These are phyloP conservation scores for Amaranthus cruentus DNA, from an alignment of 148 eudicot genomes.

Conservation along the genomic window DNA sequence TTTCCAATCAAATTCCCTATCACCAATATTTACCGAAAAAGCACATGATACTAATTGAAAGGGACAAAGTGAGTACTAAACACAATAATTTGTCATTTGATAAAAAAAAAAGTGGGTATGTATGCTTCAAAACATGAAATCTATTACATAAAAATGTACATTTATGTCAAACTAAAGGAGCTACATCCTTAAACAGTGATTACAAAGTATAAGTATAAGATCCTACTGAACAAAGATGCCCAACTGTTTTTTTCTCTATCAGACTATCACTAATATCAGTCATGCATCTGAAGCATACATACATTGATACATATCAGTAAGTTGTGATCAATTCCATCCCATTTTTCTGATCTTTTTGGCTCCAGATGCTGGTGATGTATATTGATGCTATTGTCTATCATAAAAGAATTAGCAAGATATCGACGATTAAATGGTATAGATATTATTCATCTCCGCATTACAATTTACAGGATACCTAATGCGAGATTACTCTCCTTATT, in stretches of 20 bases:
- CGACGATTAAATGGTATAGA: conserved; percentile 29
- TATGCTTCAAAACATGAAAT: conserved; percentile 13
- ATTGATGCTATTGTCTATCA: conserved; percentile 19
- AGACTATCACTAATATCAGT: conserved; percentile 16
- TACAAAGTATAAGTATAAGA: conserved; percentile 20
- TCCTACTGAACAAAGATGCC: conserved; percentile 18
- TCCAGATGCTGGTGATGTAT: conserved; percentile 23
- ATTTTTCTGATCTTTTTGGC: conserved; percentile 8
- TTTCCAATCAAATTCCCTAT: too few relatives aligned
- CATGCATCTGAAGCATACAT: conserved; percentile 10
- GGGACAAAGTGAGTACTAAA: too few relatives aligned
- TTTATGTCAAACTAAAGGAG: conserved; percentile 18
- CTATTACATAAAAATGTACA: conserved; percentile 28
- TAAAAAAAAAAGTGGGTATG: background rate
- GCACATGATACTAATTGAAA: too few relatives aligned
- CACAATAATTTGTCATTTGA: background rate
- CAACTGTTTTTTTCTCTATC: conserved; percentile 14
- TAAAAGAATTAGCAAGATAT: conserved; percentile 29
- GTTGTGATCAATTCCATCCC: conserved; percentile 23
- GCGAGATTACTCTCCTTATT: conserved; percentile 33
- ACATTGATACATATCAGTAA: conserved; percentile 5
- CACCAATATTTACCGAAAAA: too few relatives aligned
- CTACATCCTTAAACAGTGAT: conserved; percentile 10
- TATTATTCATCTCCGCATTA: conserved; percentile 34
- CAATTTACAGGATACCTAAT: conserved; percentile 52